Conservation (phyloP, 2,329 filamentous ascomycete species). For the Fusarium circinatum region DNA sequence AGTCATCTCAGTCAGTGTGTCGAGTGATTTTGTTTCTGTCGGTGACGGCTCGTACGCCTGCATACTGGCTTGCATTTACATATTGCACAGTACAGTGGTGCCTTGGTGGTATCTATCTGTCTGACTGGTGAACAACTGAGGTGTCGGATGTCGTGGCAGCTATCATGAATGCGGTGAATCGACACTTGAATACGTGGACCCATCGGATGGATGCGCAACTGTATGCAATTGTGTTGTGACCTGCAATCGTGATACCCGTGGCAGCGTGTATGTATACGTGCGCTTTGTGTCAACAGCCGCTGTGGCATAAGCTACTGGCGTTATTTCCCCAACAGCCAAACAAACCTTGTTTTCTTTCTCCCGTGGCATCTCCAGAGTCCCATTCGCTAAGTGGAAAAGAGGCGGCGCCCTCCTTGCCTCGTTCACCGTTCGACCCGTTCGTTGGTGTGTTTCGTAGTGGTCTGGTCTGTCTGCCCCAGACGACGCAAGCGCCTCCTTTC, state of each 20-base stretch:
- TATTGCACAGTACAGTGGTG: not conserved
- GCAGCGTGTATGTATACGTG: not conserved
- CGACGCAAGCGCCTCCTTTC: constrained; percentile 27
- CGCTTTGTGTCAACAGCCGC: not conserved
- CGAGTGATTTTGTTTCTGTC: not conserved
- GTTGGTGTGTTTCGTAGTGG: constrained; percentile 29
- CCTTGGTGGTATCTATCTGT: not conserved
- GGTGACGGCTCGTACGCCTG: not conserved
- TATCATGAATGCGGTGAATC: constrained; percentile 27
- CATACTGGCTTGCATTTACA: not conserved
- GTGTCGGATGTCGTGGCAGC: constrained; percentile 22
- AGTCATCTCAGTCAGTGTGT: not conserved
- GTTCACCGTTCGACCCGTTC: constrained; percentile 27
- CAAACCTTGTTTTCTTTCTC: constrained; percentile 13
- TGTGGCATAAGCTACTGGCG: constrained; percentile 3
- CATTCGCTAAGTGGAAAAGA: constrained; percentile 24
- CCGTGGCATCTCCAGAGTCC: not conserved
- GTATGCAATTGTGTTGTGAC: constrained; percentile 4
- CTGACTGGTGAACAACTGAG: constrained; percentile 8
- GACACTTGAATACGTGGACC: constrained; percentile 30
- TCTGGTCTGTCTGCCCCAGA: constrained; percentile 10
- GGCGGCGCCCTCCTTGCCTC: constrained; percentile 13
- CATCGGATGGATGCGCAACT: constrained; percentile 9
- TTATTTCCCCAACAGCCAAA: constrained; percentile 5
- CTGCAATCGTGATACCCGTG: constrained; percentile 1